Conservation (phyloP, 208 protist genomes). For the Trypanosoma lewisi region DNA sequence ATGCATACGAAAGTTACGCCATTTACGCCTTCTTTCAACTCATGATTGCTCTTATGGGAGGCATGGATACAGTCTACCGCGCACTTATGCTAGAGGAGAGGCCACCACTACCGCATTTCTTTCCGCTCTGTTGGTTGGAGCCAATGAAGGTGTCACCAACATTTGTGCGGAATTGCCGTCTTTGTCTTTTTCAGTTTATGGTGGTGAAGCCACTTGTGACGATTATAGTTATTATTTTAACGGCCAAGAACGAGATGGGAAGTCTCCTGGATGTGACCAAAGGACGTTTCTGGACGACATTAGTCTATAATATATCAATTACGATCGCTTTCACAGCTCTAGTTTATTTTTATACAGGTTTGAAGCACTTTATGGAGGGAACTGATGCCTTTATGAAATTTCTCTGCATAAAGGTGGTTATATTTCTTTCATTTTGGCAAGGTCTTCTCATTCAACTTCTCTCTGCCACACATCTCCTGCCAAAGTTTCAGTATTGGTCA, state of each 20-base stretch:
- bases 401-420: constrained; percentile 89
- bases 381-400: constrained; percentile 91
- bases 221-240: constrained; percentile 80
- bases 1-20: constrained; percentile 93
- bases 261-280: constrained; percentile 75
- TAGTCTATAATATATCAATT: constrained; percentile 92
- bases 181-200: constrained; percentile 92
- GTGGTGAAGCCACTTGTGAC: constrained; percentile 86
- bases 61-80: constrained; percentile 82
- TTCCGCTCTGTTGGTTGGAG: constrained; percentile 81
- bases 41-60: constrained; percentile 91
- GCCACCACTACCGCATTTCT: constrained; percentile 72
- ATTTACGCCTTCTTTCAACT: constrained; percentile 94
- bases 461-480: constrained; percentile 58
- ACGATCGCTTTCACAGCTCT: constrained; percentile 89
- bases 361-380: constrained; percentile 87
- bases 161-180: constrained; percentile 86
- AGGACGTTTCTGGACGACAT: constrained; percentile 87
- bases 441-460: constrained; percentile 85
- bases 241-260: constrained; percentile 66
- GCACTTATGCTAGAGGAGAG: constrained; percentile 83
- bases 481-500: constrained; percentile 74
- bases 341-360: constrained; percentile 89
- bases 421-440: constrained; percentile 94
- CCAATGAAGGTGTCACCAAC: constrained; percentile 79